Evolutionary conservation across 1,139 yeast species (phyloP), one percentile per base, ranked within the genome.

Genomic region (Suhomyces guaymorum): DNA sequence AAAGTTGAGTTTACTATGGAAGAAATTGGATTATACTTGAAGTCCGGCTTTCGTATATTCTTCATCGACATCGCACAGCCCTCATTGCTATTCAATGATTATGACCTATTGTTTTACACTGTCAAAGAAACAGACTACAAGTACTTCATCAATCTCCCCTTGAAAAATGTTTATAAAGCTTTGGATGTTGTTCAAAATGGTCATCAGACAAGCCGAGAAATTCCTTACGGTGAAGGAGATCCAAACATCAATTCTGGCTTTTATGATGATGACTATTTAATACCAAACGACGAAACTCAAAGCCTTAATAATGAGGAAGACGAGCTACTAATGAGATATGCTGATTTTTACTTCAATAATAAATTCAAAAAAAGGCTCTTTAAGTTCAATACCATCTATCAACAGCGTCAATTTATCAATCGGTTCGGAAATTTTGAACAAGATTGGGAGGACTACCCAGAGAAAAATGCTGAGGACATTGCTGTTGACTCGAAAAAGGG

Each of bases 1-100:
- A 61, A 63, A 38, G 63, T 79, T 3, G 66, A 66, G 26, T 51
- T 82, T 12, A 57, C 65, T 1, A 70, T 81, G 70, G 84, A 79
- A 46, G 89, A 82, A 45, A 68, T 73, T 4, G 86, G 84, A 0
- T 56, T 73, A 16, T 69, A 71, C 43, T 52, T 76, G 25, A 80
- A 80, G 48, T 65, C 76, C 1, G 82, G 82, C 1, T 71, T 81
- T 38, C 54, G 78, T 19, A 71, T 82, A 4, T 78, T 73, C 40
- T 81, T 73, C 49, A 63, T 81, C 31, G 86, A 80, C 44, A 63
- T 81, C 12, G 56, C 71, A 11, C 72, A 62, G 41, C 75, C 73
- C 3, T 63, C 73, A 4, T 41, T 63, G 31, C 52, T 71, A 19
- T 68, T 66, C 49, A 70, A 70, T 44, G 73, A 71, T 27, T 70